Evolutionary conservation across 2,329 filamentous ascomycete genomes (phyloP).

Genomic region (Neofusicoccum umdonicola): DNA sequence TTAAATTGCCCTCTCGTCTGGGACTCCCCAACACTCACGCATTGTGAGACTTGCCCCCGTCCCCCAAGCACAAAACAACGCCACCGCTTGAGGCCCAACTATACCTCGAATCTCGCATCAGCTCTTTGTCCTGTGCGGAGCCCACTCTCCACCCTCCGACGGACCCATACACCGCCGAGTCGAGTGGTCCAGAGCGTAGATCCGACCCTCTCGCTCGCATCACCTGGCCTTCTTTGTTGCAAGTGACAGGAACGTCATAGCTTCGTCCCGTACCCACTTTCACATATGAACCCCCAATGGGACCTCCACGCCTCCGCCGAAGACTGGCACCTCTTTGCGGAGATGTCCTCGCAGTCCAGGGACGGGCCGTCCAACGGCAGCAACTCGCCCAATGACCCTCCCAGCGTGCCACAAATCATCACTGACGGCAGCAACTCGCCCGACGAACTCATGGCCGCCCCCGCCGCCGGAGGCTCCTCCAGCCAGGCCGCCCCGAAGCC

Average conservation of each 20-base stretch:
- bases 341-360: constrained; percentile 12
- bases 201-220: constrained; percentile 9
- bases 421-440: constrained; percentile 8
- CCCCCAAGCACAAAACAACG: not conserved
- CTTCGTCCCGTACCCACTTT: constrained; percentile 13
- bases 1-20: constrained; percentile 13
- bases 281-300: constrained; percentile 19
- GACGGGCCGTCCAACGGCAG: constrained; percentile 9
- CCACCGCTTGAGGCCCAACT: constrained; percentile 15
- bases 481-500: not conserved
- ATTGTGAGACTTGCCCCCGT: constrained; percentile 16
- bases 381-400: not conserved
- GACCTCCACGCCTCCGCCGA: constrained; percentile 13
- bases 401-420: constrained; percentile 2
- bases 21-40: constrained; percentile 3
- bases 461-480: too few species aligned
- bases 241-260: constrained; percentile 14
- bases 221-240: constrained; percentile 8
- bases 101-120: constrained; percentile 9
- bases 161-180: constrained; percentile 14
- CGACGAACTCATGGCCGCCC: not conserved
- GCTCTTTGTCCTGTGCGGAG: constrained; percentile 11
- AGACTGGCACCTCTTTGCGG: constrained; percentile 17
- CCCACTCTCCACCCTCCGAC: constrained; percentile 13
- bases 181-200: constrained; percentile 14